Evolutionary conservation across 257 asterid genomes (phyloP).

Genomic region (Fraxinus americana): DNA sequence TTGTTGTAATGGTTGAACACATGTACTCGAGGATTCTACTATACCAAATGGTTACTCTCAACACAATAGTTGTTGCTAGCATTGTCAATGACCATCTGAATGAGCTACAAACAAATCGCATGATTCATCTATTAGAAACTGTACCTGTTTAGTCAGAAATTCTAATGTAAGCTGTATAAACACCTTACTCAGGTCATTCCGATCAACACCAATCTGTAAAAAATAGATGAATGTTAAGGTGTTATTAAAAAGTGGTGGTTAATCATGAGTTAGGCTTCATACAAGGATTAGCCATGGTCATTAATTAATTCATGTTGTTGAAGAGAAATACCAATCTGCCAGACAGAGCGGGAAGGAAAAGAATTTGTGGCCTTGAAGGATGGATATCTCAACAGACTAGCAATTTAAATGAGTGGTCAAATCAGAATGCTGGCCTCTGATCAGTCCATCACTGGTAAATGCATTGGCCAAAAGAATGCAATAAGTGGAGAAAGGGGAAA

Average conservation of each 20-base stretch:
- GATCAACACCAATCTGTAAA: constrained; percentile 86
- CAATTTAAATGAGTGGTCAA: constrained; percentile 10
- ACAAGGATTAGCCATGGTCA: constrained; percentile 19
- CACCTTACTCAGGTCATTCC: constrained; percentile 66
- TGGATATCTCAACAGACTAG: constrained; percentile 6
- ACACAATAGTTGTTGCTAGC: neutral
- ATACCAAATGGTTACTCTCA: constrained; percentile 3
- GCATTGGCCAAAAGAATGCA: neutral
- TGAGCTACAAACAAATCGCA: constrained; percentile 17
- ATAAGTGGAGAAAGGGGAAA: neutral
- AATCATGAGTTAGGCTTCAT: constrained; percentile 20
- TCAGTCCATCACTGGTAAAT: neutral
- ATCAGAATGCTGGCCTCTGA: neutral
- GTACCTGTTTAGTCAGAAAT: constrained; percentile 88
- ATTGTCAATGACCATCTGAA: constrained; percentile 20
- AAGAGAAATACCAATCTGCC: constrained; percentile 13
- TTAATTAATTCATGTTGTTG: constrained; percentile 3
- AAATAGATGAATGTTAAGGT: constrained; percentile 15
- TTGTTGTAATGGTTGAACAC: constrained; percentile 11
- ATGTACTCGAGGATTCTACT: constrained; percentile 9
- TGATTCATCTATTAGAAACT: constrained; percentile 13
- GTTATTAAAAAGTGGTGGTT: constrained; percentile 23
- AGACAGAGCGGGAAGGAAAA: constrained; percentile 12
- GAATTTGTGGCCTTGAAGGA: constrained; percentile 12
- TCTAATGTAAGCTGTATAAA: constrained; percentile 88